Conservation (phyloP, 2,329 filamentous ascomycete genomes). For the Calcarisporium arbuscula region DNA sequence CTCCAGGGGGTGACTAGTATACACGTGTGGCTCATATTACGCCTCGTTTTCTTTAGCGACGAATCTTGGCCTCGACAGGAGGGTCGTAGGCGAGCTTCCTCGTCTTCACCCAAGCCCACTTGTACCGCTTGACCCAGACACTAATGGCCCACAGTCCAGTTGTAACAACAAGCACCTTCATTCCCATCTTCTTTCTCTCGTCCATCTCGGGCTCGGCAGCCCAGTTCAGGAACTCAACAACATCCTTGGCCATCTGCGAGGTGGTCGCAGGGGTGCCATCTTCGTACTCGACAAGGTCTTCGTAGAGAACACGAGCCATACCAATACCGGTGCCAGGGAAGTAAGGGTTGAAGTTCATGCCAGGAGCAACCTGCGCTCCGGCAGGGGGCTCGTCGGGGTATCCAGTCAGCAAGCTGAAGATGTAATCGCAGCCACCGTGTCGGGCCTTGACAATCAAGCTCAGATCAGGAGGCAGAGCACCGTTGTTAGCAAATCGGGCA, state of each 20-base stretch:
- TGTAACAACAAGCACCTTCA: slow-evolving; percentile 85
- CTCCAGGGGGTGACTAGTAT: slow-evolving; percentile 37
- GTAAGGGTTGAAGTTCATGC: slow-evolving; percentile 99
- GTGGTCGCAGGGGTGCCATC: slow-evolving; percentile 90
- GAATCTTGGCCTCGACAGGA: slow-evolving; percentile 50
- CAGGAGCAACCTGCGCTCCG: slow-evolving; percentile 75
- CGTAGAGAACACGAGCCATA: slow-evolving; percentile 97
- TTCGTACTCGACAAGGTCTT: slow-evolving; percentile 96
- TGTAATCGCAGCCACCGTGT: slow-evolving; percentile 97
- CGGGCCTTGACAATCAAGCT: slow-evolving; percentile 95
- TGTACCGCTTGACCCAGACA: slow-evolving; percentile 99
- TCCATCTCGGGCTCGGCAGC: slow-evolving; percentile 98
- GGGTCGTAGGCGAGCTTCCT: slow-evolving; percentile 88
- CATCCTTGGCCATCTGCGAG: slow-evolving; percentile 99
- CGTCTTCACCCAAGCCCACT: slow-evolving; percentile 95
- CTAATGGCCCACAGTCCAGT: slow-evolving; percentile 76
- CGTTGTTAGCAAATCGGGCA: slow-evolving; percentile 95
- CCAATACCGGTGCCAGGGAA: slow-evolving; percentile 98
- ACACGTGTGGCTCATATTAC: slow-evolving; percentile 28
- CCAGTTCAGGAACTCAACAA: slow-evolving; percentile 99
- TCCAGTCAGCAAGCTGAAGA: slow-evolving; percentile 93
- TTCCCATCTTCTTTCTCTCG: slow-evolving; percentile 98
- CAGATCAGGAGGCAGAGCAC: slow-evolving; percentile 94
- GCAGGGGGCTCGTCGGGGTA: slow-evolving; percentile 96
- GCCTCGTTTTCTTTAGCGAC: slow-evolving; percentile 34